Conservation (phyloP, 2,329 filamentous ascomycete species). For the Venturia effusa region DNA sequence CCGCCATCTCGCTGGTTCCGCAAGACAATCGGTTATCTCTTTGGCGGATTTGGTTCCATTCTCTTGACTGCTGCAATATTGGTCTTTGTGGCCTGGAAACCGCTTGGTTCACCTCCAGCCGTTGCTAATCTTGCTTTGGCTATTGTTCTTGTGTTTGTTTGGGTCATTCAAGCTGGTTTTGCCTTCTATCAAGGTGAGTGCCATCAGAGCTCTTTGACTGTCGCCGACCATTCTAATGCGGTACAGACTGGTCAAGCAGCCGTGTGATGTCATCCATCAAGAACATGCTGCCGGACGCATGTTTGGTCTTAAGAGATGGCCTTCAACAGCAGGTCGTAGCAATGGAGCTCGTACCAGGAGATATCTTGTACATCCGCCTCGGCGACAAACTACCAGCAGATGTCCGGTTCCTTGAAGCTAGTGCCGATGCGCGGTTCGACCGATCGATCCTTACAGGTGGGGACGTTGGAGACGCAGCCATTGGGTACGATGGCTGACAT, state of each 20-base stretch:
- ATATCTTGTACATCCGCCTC: conserved; percentile 50
- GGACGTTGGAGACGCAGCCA: conserved; percentile 2
- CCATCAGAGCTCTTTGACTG: neutral
- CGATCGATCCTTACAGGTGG: conserved; percentile 59
- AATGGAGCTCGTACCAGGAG: conserved; percentile 53
- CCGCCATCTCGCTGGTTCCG: conserved; percentile 50
- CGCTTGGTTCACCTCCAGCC: conserved; percentile 61
- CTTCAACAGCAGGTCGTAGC: conserved; percentile 36
- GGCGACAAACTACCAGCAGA: conserved; percentile 64
- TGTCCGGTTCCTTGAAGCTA: conserved; percentile 49
- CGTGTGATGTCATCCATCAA: conserved; percentile 72
- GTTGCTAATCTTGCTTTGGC: conserved; percentile 61
- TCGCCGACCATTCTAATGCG: conserved; percentile 20
- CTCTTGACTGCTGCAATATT: conserved; percentile 58
- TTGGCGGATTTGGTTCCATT: conserved; percentile 65
- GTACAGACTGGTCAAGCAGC: conserved; percentile 66
- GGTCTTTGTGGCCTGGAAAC: conserved; percentile 68
- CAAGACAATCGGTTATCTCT: conserved; percentile 58
- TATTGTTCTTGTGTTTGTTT: conserved; percentile 62
- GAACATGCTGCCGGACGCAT: conserved; percentile 67
- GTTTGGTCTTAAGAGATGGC: conserved; percentile 53
- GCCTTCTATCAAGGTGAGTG: conserved; percentile 41
- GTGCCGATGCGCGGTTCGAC: conserved; percentile 61
- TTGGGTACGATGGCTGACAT: neutral
- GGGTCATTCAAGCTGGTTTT: conserved; percentile 43